Conservation (phyloP, 208 protist species). For the Trypanosomatidae sp. region DNA sequence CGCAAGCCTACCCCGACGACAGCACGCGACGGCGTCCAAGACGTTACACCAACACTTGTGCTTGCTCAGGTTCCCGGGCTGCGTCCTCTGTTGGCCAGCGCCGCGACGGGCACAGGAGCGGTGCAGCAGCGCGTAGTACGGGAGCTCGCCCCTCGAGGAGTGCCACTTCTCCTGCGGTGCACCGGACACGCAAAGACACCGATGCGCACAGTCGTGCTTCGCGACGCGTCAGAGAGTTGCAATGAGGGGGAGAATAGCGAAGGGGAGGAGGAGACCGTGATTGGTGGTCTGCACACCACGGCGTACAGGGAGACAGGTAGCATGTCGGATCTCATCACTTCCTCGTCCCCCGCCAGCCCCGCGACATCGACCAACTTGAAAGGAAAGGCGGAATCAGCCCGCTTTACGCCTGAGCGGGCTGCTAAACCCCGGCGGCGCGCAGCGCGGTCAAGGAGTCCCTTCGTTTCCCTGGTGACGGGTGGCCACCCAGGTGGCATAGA, state of each 20-base stretch:
- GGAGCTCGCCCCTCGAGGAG: constrained; percentile 11
- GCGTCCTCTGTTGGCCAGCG: background rate
- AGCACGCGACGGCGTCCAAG: background rate
- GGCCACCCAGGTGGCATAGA: no score
- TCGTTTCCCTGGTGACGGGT: no score
- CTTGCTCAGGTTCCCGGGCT: background rate
- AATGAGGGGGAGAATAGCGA: background rate
- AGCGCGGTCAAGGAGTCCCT: no score
- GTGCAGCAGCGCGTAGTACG: constrained; percentile 29
- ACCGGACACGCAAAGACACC: constrained; percentile 22
- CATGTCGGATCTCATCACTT: background rate
- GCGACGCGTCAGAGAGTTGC: background rate
- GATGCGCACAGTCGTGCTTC: constrained; percentile 13
- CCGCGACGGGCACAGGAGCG: no score
- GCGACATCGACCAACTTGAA: background rate
- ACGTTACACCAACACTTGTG: background rate
- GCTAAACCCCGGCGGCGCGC: no score
- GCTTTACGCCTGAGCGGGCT: background rate
- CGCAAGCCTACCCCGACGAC: background rate
- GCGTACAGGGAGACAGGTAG: constrained; percentile 16
- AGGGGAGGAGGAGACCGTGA: constrained; percentile 22
- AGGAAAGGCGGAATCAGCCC: background rate
- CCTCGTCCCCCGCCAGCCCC: background rate
- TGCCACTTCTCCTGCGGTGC: constrained; percentile 26
- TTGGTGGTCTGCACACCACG: constrained; percentile 18